Evolutionary conservation across 495 filamentous ascomycete genomes (phyloP), one percentile per base, ranked within the genome.

Genomic region (Clohesyomyces aquaticus): DNA sequence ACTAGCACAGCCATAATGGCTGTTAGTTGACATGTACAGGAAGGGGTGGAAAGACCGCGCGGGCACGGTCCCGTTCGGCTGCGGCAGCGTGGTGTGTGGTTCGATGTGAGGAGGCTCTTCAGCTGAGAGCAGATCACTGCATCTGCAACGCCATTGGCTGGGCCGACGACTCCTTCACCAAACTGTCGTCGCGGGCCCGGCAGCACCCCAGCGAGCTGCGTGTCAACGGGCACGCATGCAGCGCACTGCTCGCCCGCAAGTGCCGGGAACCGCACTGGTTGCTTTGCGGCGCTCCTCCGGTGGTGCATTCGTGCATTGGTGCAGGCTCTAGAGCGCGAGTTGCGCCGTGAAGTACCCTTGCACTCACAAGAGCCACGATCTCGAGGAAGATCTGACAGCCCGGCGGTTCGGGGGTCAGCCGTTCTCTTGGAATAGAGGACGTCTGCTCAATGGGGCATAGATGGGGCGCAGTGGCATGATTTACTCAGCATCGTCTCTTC

Each of bases 1-100:
- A 55, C 49, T 57, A 65, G 67, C 67, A 70, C 67, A 70, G 67
- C 67, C 67, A 62, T 64, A 61, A 59, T 50, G 52, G 42, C 55
- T 27, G 55, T 63, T 52, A 65, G 61, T 59, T 27, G 55, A 55
- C 50, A 28, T 58, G 46, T 50, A 14, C 48, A 53, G 55, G 54
- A 6, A 38, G 32, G 48, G 25, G 64, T 67, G 45, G 49, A 63
- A 50, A 64, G 66, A 55, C 54, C 57, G 57, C 57, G 57, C 62
- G 65, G 43, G 66, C 55, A 50, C 60, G 41, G 61, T 61, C 10
- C 48, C 29, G 50, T 62, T 65, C 61, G 66, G 61, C 56, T 65
- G 61, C 61, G 57, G 61, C 62, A 61, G 57, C 22, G 52, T 49
- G 46, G 57, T 21, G 52, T 49, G 46, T 47, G 22, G 47, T 59